phyloP scores from a whole-genome alignment of 192 early-diverging fungal species.

The Chytriomyces hyalinus region DNA sequence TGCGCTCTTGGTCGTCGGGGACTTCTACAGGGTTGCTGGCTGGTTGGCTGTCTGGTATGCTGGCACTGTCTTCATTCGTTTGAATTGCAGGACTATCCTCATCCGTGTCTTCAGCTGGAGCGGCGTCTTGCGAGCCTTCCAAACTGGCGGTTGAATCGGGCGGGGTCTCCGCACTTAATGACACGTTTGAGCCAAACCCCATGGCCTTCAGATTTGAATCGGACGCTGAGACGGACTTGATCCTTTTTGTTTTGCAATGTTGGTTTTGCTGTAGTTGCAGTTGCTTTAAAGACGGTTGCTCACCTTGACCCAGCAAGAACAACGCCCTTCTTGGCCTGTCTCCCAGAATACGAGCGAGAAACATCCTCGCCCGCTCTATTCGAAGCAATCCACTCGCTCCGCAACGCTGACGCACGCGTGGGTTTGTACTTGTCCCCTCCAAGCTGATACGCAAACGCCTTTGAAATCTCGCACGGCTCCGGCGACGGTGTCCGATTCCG shows the following conservation, averaged over 20 bases:
- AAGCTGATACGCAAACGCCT: not conserved
- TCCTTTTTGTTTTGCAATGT: too few relatives aligned
- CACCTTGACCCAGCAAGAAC: too few relatives aligned
- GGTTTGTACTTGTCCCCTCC: not conserved
- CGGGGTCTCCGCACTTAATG: not conserved
- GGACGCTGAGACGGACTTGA: not conserved
- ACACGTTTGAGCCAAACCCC: not conserved
- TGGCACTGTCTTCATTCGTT: not conserved
- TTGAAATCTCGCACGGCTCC: not conserved
- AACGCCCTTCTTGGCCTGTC: too few relatives aligned
- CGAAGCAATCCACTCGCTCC: slow-evolving; percentile 16
- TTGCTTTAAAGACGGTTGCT: too few relatives aligned
- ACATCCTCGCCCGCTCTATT: too few relatives aligned
- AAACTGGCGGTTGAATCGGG: not conserved
- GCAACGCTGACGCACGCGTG: not conserved
- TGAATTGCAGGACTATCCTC: not conserved
- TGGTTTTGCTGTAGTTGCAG: too few relatives aligned
- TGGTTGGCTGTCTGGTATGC: too few relatives aligned
- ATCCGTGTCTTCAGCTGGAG: not conserved
- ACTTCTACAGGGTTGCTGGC: not conserved
- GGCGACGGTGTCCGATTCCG: not conserved
- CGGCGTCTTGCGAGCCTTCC: not conserved
- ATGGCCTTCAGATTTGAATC: not conserved
- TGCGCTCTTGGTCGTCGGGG: not conserved
- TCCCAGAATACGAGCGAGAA: too few relatives aligned